Percentiles rank a stretch among this genome's conserved stretches.
Evolutionary conservation across 257 asterid genomes (phyloP).

Genomic region (Mitragyna speciosa): DNA sequence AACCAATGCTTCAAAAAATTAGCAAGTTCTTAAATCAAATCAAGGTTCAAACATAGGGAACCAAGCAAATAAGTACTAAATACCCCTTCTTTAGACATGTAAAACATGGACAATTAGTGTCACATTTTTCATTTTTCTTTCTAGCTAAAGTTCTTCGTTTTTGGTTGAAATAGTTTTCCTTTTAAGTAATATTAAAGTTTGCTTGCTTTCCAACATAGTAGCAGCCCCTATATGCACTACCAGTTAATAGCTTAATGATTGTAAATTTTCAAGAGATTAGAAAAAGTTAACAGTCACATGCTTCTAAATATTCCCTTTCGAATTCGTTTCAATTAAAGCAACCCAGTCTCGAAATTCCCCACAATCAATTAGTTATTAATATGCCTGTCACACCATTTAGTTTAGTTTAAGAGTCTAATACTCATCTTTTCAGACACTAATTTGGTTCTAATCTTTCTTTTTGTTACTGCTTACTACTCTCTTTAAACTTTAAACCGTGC

Average conservation of each 20-base stretch:
- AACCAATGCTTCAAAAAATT: too few species aligned
- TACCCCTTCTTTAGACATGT: neutral
- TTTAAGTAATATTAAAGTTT: neutral
- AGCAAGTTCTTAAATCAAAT: too few species aligned
- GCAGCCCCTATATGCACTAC: neutral
- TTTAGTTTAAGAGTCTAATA: neutral
- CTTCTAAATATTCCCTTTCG: constrained; percentile 19
- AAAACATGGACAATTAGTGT: neutral
- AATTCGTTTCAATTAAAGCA: constrained; percentile 1
- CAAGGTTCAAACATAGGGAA: neutral
- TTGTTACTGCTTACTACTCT: too few species aligned
- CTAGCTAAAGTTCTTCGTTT: too few species aligned
- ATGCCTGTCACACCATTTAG: neutral
- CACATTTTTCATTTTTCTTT: neutral
- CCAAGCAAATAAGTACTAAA: too few species aligned
- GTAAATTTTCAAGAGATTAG: neutral
- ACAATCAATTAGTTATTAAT: neutral
- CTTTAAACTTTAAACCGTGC: neutral
- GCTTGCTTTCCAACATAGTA: neutral
- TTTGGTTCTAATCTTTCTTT: constrained; percentile 1
- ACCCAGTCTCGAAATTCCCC: constrained; percentile 1
- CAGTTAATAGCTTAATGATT: neutral
- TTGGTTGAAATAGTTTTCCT: too few species aligned
- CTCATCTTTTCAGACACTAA: neutral
- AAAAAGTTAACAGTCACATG: constrained; percentile 1